Conservation (phyloP, 192 early-diverging fungal species). For the Phlyctochytrium bullatum region DNA sequence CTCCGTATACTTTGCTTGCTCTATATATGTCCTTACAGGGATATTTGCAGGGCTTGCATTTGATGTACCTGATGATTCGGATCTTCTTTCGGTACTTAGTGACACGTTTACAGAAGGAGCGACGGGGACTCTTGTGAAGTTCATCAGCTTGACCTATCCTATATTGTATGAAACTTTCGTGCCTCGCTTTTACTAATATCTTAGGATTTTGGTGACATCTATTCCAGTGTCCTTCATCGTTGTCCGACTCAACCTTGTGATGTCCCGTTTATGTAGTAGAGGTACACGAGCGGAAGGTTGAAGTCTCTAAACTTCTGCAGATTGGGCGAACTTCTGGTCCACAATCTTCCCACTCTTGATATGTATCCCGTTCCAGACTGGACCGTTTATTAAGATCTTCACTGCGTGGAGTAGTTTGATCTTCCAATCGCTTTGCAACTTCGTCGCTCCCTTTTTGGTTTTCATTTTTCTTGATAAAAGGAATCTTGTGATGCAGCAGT, state of each 20-base stretch:
- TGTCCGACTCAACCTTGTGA: conserved; percentile 56
- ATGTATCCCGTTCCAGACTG: conserved; percentile 67
- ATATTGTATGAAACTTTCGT: conserved; percentile 32
- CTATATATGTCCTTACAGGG: conserved; percentile 51
- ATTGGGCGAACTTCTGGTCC: conserved; percentile 52
- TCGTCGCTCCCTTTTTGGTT: conserved; percentile 65
- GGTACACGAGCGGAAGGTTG: conserved; percentile 24
- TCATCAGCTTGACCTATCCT: conserved; percentile 39
- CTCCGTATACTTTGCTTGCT: conserved; percentile 47
- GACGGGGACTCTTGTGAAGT: conserved; percentile 19
- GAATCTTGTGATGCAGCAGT: conserved; percentile 47
- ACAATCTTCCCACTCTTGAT: conserved; percentile 61
- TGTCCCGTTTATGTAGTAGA: conserved; percentile 44
- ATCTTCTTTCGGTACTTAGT: conserved; percentile 28
- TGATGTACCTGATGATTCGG: conserved; percentile 26
- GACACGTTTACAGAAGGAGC: conserved; percentile 8
- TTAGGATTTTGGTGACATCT: conserved; percentile 52
- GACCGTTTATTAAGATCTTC: conserved; percentile 50
- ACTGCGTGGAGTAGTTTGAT: conserved; percentile 64
- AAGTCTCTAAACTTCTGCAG: conserved; percentile 29
- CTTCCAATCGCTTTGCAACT: conserved; percentile 66
- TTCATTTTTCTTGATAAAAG: conserved; percentile 56
- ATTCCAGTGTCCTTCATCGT: conserved; percentile 74
- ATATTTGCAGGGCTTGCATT: conserved; percentile 40
- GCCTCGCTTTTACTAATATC: neutral